A percentile compares a stretch with the other conserved stretches of the same genome.
Evolutionary conservation across 495 filamentous ascomycete genomes (phyloP).

Genomic region (Penicillium mononematosum): DNA sequence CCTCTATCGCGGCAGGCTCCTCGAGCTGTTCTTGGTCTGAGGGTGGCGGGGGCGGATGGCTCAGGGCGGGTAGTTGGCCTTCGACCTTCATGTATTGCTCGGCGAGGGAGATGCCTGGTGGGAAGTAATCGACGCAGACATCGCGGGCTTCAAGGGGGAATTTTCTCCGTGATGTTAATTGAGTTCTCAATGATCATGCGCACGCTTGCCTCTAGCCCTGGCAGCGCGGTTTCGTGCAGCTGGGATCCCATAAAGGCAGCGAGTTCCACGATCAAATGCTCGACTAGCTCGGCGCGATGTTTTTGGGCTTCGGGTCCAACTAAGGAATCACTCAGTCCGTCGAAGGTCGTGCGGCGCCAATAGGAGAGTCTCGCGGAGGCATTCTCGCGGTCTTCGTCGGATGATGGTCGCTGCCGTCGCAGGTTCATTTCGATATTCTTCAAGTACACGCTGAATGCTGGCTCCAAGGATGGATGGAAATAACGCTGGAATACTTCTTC

Average conservation of each 20-base stretch:
- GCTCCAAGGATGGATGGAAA: conserved; percentile 87
- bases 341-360: conserved; percentile 91
- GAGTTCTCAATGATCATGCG: conserved; percentile 93
- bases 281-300: conserved; percentile 63
- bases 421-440: conserved; percentile 91
- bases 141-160: conserved; percentile 93
- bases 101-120: conserved; percentile 66
- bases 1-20: conserved; percentile 41
- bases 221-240: conserved; percentile 70
- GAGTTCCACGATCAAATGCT: conserved; percentile 66
- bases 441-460: conserved; percentile 68
- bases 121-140: conserved; percentile 79
- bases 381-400: conserved; percentile 86
- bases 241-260: conserved; percentile 66
- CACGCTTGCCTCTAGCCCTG: conserved; percentile 75
- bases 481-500: conserved; percentile 87
- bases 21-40: conserved; percentile 20
- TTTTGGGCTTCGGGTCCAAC: conserved; percentile 61
- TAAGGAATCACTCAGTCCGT: conserved; percentile 76
- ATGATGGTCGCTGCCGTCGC: conserved; percentile 63
- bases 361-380: conserved; percentile 82
- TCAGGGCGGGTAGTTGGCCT: conserved; percentile 69
- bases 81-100: conserved; percentile 82
- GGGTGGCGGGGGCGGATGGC: conserved; percentile 45
- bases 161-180: conserved; percentile 77